Conservation (phyloP, 129 eudicot species). For the Flaveria robusta region DNA sequence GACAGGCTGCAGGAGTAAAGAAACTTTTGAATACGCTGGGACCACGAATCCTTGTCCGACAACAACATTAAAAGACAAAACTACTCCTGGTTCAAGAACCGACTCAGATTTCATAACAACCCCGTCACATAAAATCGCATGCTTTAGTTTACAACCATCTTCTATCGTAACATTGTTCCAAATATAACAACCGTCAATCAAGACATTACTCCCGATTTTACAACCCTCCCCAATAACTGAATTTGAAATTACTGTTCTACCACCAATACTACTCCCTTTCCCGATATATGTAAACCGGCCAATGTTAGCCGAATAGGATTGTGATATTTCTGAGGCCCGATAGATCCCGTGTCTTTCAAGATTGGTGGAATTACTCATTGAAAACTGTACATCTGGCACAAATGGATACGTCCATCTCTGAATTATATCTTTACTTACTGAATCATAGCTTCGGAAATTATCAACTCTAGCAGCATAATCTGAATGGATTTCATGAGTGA, state of each 20-base stretch:
- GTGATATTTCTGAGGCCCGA: conserved; percentile 64
- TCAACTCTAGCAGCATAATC: conserved; percentile 92
- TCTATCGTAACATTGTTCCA: conserved; percentile 82
- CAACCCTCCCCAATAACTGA: conserved; percentile 88
- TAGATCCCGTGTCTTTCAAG: conserved; percentile 81
- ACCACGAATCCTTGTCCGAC: conserved; percentile 71
- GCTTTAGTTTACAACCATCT: conserved; percentile 76
- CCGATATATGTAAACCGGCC: conserved; percentile 87
- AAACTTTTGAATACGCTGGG: conserved; percentile 91
- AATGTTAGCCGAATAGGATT: conserved; percentile 61
- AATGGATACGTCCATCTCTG: conserved; percentile 96
- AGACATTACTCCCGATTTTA: conserved; percentile 72
- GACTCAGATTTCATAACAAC: conserved; percentile 71
- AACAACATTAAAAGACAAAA: conserved; percentile 76
- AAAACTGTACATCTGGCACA: conserved; percentile 87
- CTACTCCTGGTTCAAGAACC: conserved; percentile 79
- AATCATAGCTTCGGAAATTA: conserved; percentile 81
- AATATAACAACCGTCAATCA: conserved; percentile 83
- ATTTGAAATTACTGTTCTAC: conserved; percentile 62
- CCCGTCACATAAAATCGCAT: conserved; percentile 87
- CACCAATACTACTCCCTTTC: conserved; percentile 64
- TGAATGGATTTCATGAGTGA: conserved; percentile 87
- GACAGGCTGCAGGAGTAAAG: conserved; percentile 76
- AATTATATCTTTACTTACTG: conserved; percentile 91
- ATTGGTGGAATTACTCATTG: conserved; percentile 46